Evolutionary conservation across 2,329 filamentous ascomycete genomes (phyloP), one percentile per base, ranked within the genome.

Genomic region (Neofusicoccum kwambonambiense): DNA sequence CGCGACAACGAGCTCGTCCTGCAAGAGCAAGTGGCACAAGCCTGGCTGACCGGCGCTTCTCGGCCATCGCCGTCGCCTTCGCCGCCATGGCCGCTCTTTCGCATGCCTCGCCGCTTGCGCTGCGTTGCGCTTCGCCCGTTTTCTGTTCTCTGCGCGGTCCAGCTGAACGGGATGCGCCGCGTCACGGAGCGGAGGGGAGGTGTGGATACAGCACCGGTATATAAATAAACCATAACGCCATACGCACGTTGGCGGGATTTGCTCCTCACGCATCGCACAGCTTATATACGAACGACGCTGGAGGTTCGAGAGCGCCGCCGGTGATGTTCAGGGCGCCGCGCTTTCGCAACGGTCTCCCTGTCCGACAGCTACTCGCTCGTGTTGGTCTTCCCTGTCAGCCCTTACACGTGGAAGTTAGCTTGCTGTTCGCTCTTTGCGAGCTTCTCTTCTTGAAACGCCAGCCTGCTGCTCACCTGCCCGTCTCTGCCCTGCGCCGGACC

Each of bases 161-260:
- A 58, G 54, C 54, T 58, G 54, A 44, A 27, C 52, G 52, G 52
- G 52, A 37, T 54, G 35, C 34, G 34, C 50, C 35, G 50, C 12
- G 27, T 12, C 8, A 12, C 22, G 47, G 9, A 17, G 17, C 17
- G 17, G 7, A 27, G 49, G 49, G 35, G 27, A n/a, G 49, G 15
- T 17, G 51, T 44, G 52, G 52, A 34, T 31, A 42, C 52, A n/a
- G 31, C n/a, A 57, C 31, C 19, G n/a, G 37, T 57, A 58, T 58
- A 58, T 44, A 58, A 58, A 58, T 58, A 58, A 45, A 50, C 17
- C 34, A 50, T 50, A 50, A 3, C 27, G 47, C 47, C 47, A 42
- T 12, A 35, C 15, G 52, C 22, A 42, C 39, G 54, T 41, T n/a
- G 15, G 12, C 35, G 52, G 37, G 8, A 9, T 22, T 45, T 17